Evolutionary conservation across 345 rosid genomes (phyloP).

Genomic region (Garcia nutans): DNA sequence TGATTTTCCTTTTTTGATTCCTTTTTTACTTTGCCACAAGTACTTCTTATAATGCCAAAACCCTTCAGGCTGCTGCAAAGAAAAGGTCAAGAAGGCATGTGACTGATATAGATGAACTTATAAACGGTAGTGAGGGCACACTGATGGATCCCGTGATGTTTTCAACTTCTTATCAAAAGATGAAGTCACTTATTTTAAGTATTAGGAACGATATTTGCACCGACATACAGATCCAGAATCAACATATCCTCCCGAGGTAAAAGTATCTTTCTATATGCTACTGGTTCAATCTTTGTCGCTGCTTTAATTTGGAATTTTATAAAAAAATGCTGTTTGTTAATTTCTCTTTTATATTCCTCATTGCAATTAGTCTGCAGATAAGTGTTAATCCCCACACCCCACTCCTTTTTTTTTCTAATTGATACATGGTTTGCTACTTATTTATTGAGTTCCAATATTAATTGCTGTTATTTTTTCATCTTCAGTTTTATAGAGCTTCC

Average conservation of each 20-base stretch:
- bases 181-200: conserved; percentile 23
- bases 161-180: conserved; percentile 23
- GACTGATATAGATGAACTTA: conserved; percentile 26
- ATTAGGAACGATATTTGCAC: conserved; percentile 22
- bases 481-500: conserved; percentile 32
- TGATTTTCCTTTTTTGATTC: neutral
- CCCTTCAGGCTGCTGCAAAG: conserved; percentile 28
- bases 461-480: neutral
- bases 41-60: conserved; percentile 3
- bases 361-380: conserved; percentile 1
- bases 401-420: neutral
- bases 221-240: conserved; percentile 28
- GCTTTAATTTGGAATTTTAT: neutral
- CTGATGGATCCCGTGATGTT: conserved; percentile 16
- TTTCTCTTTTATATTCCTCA: neutral
- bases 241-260: conserved; percentile 31
- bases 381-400: too few relatives aligned
- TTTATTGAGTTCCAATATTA: neutral
- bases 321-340: neutral
- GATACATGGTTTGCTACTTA: neutral
- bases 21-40: neutral
- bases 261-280: neutral
- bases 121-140: conserved; percentile 12
- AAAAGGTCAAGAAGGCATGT: conserved; percentile 30
- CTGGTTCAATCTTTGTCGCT: neutral